phyloP scores from a whole-genome alignment of 2,329 filamentous ascomycete species.

The Stagonosporopsis tanaceti region DNA sequence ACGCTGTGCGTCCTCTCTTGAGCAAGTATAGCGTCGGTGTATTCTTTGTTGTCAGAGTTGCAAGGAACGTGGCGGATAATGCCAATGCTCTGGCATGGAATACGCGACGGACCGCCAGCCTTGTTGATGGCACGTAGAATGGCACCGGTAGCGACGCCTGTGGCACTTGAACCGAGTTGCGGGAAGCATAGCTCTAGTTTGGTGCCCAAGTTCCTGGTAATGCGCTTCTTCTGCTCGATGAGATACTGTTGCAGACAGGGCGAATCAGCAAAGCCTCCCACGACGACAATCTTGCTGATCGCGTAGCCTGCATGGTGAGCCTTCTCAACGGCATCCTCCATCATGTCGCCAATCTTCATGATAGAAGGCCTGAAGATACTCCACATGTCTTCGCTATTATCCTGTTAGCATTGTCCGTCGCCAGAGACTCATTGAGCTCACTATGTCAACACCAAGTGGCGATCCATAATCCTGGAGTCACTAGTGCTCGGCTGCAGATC shows the following conservation, averaged over 20 bases:
- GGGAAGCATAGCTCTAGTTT: slow-evolving; percentile 4
- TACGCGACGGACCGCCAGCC: slow-evolving; percentile 16
- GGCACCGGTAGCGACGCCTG: slow-evolving; percentile 28
- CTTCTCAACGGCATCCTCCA: slow-evolving; percentile 13
- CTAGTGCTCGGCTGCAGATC: slow-evolving; percentile 3
- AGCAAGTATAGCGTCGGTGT: slow-evolving; percentile 4
- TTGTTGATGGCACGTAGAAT: slow-evolving; percentile 26
- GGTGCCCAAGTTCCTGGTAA: neutral
- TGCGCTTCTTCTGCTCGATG: neutral
- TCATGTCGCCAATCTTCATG: slow-evolving; percentile 12
- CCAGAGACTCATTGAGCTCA: neutral
- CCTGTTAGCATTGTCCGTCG: neutral
- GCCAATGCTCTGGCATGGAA: slow-evolving; percentile 20
- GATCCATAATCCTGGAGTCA: slow-evolving; percentile 1
- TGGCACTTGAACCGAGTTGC: slow-evolving; percentile 11
- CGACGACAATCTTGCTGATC: slow-evolving; percentile 21
- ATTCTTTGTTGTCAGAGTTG: neutral
- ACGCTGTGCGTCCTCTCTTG: neutral
- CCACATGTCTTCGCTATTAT: slow-evolving; percentile 5
- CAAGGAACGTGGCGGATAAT: slow-evolving; percentile 17
- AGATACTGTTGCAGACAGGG: slow-evolving; percentile 17
- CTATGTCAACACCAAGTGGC: slow-evolving; percentile 17
- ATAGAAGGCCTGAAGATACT: slow-evolving; percentile 14
- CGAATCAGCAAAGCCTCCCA: slow-evolving; percentile 26
- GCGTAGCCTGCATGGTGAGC: slow-evolving; percentile 1